Evolutionary conservation across 2,329 filamentous ascomycete genomes (phyloP).

Genomic region (Ceratocystiopsis brevicomis): DNA sequence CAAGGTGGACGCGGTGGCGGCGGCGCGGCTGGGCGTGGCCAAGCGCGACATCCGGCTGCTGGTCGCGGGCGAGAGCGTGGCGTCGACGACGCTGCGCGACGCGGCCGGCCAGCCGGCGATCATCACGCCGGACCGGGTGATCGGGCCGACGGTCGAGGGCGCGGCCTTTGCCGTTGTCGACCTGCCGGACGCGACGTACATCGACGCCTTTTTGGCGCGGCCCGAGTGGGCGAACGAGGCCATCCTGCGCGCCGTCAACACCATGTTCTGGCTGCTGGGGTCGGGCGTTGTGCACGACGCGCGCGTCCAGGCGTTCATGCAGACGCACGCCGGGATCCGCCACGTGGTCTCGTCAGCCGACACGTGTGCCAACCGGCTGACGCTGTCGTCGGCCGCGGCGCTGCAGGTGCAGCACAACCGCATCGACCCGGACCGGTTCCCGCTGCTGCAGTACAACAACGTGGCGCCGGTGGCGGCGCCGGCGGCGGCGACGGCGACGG

Average conservation of each 20-base stretch:
- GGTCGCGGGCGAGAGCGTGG: slow-evolving; percentile 42
- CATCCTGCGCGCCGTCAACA: slow-evolving; percentile 47
- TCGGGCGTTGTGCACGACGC: slow-evolving; percentile 43
- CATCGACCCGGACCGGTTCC: slow-evolving; percentile 58
- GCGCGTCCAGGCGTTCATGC: slow-evolving; percentile 50
- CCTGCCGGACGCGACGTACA: slow-evolving; percentile 49
- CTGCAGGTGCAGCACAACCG: slow-evolving; percentile 50
- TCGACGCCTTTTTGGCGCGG: slow-evolving; percentile 49
- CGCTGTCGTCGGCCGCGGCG: slow-evolving; percentile 45
- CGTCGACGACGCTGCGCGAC: slow-evolving; percentile 38
- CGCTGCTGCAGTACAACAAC: slow-evolving; percentile 41
- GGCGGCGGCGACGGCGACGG: background rate
- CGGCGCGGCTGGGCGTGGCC: slow-evolving; percentile 43
- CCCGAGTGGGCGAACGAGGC: slow-evolving; percentile 50
- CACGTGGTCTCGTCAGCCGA: slow-evolving; percentile 67
- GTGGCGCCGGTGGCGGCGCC: background rate
- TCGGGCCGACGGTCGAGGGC: slow-evolving; percentile 48
- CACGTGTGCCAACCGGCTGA: slow-evolving; percentile 54
- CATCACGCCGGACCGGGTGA: slow-evolving; percentile 73
- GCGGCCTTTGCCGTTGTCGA: slow-evolving; percentile 66
- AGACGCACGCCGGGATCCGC: slow-evolving; percentile 36
- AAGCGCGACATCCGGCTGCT: slow-evolving; percentile 39
- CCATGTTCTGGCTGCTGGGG: slow-evolving; percentile 69
- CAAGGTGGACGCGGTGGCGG: slow-evolving; percentile 53
- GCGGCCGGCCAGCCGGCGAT: slow-evolving; percentile 13